phyloP scores from a whole-genome alignment of 2,329 filamentous ascomycete genomes.

The Penicillium aurantiogriseum region DNA sequence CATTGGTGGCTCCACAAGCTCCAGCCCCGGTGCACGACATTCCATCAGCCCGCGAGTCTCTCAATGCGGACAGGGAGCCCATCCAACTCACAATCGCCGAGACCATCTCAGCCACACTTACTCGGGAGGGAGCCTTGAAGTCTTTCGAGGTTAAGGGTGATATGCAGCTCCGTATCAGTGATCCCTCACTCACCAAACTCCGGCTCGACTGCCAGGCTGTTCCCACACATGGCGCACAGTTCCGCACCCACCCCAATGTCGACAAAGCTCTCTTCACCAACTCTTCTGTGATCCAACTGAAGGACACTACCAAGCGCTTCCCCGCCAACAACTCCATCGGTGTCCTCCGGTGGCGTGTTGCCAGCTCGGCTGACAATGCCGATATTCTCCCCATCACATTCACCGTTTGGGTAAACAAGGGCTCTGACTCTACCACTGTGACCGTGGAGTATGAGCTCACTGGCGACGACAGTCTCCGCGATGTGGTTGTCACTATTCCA shows the following conservation, averaged over 20 bases:
- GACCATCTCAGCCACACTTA: slow-evolving; percentile 83
- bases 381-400: slow-evolving; percentile 88
- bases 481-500: slow-evolving; percentile 85
- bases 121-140: slow-evolving; percentile 81
- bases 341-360: slow-evolving; percentile 83
- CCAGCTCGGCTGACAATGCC: slow-evolving; percentile 75
- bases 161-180: slow-evolving; percentile 83
- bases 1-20: slow-evolving; percentile 63
- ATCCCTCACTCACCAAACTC: slow-evolving; percentile 85
- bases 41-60: slow-evolving; percentile 58
- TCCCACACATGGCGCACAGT: slow-evolving; percentile 79
- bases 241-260: slow-evolving; percentile 94
- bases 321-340: slow-evolving; percentile 91
- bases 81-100: slow-evolving; percentile 88
- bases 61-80: slow-evolving; percentile 74
- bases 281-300: slow-evolving; percentile 82
- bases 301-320: slow-evolving; percentile 83
- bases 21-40: slow-evolving; percentile 53
- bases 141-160: slow-evolving; percentile 89
- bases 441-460: slow-evolving; percentile 96
- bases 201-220: slow-evolving; percentile 77
- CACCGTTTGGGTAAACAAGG: slow-evolving; percentile 95
- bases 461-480: slow-evolving; percentile 71
- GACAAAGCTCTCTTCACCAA: slow-evolving; percentile 84
- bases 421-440: slow-evolving; percentile 76